Percentiles rank a stretch among this genome's conserved stretches.
These are phyloP conservation scores for Metschnikowia kofuensis DNA, from an alignment of 805 yeast genomes.

Conservation along the genomic window DNA sequence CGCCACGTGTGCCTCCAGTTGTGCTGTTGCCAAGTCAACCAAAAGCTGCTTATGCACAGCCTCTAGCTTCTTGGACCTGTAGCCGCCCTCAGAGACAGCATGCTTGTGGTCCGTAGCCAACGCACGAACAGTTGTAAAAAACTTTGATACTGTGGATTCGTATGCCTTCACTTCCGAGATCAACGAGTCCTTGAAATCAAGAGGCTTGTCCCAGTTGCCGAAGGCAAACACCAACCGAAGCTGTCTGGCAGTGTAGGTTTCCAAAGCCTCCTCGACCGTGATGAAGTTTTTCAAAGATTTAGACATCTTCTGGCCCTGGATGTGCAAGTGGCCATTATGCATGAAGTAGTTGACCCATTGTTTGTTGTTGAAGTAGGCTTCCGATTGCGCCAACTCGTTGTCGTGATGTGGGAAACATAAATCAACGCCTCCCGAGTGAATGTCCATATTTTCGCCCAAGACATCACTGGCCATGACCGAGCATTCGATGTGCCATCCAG, in stretches of 20 bases:
- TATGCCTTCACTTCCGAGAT: conserved; percentile 71
- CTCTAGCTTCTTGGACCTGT: conserved; percentile 57
- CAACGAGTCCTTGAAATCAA: conserved; percentile 86
- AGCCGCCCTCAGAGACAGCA: conserved; percentile 35
- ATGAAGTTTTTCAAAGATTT: conserved; percentile 93
- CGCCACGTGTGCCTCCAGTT: conserved; percentile 63
- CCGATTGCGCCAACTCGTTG: conserved; percentile 95
- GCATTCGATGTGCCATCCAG: conserved; percentile 99
- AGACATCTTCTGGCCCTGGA: conserved; percentile 98
- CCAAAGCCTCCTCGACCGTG: conserved; percentile 86
- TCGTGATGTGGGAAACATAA: conserved; percentile 99
- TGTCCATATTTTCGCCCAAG: conserved; percentile 80
- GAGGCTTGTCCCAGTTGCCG: conserved; percentile 87
- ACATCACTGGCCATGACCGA: conserved; percentile 96
- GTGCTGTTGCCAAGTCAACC: conserved; percentile 47
- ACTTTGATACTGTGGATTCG: conserved; percentile 75
- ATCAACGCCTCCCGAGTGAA: conserved; percentile 96
- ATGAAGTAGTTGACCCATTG: conserved; percentile 98
- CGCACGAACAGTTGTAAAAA: conserved; percentile 86
- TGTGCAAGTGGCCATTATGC: conserved; percentile 97
- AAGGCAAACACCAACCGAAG: conserved; percentile 87
- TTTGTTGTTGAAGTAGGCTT: conserved; percentile 80
- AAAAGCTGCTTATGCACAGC: conserved; percentile 54
- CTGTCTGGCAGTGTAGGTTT: conserved; percentile 71
- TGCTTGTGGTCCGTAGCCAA: conserved; percentile 63